Evolutionary conservation across 2,329 filamentous ascomycete genomes (phyloP), one percentile per base, ranked within the genome.

Genomic region (Calonectria montana): DNA sequence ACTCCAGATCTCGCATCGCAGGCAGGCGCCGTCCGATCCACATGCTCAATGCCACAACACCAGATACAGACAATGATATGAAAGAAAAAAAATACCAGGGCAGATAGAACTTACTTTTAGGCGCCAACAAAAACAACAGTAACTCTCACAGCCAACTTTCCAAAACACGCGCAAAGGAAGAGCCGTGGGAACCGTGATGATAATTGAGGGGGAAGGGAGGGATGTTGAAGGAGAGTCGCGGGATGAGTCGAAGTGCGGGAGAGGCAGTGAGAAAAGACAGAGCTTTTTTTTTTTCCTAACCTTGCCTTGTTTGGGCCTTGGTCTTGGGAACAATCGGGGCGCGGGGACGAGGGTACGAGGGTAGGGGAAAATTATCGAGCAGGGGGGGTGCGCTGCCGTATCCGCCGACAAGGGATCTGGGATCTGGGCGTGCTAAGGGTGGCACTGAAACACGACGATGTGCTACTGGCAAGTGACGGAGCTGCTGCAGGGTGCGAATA

Each of bases 111-210:
- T 88, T 82, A 88, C 87, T 88, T 88, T 88, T 88, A 83, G 82
- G 86, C 86, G 86, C 86, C 86, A 84, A 84, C 82, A 86, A 86
- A 83, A 86, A 85, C 84, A 84, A 83, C 81, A 82, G 82, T 82
- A 83, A 83, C 80, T 82, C 79, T 83, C 81, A 83, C 79, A 83
- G 82, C 81, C 82, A 83, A 84, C 79, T 78, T 82, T 82, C 82
- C 82, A 83, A 84, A 85, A 84, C 82, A 84, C 83, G 83, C 83
- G 83, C 81, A 85, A 85, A 83, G 84, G 86, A 87, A 87, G 83
- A 86, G 84, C 80, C 80, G 81, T 82, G 81, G 81, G 80, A 83
- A 83, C 77, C 81, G 82, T 82, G 81, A 82, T 81, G 81, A 79
- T 79, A 77, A 79, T 78, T 76, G 80, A 79, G 79, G 80, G 79